phyloP scores from a whole-genome alignment of 192 early-diverging fungal genomes.

The Lobosporangium transversale region DNA sequence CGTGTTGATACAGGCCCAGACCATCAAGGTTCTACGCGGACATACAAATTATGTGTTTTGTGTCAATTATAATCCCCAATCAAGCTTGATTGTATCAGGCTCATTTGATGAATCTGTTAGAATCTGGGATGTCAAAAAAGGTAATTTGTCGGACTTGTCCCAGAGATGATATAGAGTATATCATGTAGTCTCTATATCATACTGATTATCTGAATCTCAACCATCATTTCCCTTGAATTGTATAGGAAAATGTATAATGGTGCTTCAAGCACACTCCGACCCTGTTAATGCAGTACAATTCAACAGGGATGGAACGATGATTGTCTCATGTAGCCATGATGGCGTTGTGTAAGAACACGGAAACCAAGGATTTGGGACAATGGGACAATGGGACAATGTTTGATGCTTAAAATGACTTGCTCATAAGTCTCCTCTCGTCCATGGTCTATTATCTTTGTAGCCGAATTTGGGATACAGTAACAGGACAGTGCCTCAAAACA shows the following conservation, averaged over 20 bases:
- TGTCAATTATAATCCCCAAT: constrained; percentile 95
- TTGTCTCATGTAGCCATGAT: constrained; percentile 94
- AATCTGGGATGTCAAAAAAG: constrained; percentile 95
- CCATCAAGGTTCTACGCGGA: constrained; percentile 82
- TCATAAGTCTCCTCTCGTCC: too few relatives aligned
- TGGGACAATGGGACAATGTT: too few relatives aligned
- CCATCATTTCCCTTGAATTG: too few relatives aligned
- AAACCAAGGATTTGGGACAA: too few relatives aligned
- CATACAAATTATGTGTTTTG: constrained; percentile 98
- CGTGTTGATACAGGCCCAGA: constrained; percentile 57
- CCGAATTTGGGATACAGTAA: constrained; percentile 97
- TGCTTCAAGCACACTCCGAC: constrained; percentile 94
- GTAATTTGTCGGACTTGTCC: too few relatives aligned
- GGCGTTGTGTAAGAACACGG: constrained; percentile 95
- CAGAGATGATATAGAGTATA: too few relatives aligned
- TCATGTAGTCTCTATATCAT: too few relatives aligned
- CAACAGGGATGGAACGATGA: constrained; percentile 95
- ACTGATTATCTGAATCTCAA: too few relatives aligned
- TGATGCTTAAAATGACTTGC: too few relatives aligned
- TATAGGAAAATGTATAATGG: constrained; percentile 86
- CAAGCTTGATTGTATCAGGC: constrained; percentile 94
- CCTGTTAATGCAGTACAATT: constrained; percentile 96
- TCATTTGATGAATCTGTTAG: constrained; percentile 97
- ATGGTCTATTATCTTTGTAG: constrained; percentile 54
- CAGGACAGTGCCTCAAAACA: constrained; percentile 97